Evolutionary conservation across 192 early-diverging fungal species (phyloP), one percentile per base, ranked within the genome.

Genomic region (Coemansia guatemalensis): DNA sequence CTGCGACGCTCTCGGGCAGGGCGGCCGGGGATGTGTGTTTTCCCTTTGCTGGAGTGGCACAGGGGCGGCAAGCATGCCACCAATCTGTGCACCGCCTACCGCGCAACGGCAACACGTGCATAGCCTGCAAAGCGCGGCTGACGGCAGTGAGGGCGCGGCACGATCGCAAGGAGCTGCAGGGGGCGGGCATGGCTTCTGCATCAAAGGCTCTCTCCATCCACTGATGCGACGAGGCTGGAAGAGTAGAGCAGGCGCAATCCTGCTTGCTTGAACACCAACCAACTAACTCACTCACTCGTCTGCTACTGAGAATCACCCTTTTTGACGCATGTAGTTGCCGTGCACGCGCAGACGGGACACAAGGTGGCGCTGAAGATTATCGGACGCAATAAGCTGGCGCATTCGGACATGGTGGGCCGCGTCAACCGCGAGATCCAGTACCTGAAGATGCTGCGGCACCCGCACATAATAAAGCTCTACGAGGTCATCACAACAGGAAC

Each of bases 391-490:
- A 91, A 92, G 70, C 93, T 99, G 29, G 89, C 91, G 21, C 95
- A 88, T 71, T 87, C 94, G 84, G 94, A 97, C 72, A 97, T 99
- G 97, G 89, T 93, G 33, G 90, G 90, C 7, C 83, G 97, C 30
- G 88, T 99, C 29, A 96, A 97, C 65, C 88, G 97, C 54, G 97
- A 99, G 85, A 96, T 99, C 78, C 95, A 95, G 71, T 97, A 95
- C 69, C 82, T 97, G 25, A 94, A 94, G 71, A 81, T 96, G 55
- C 83, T 99, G 27, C 87, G 95, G 60, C 97, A 99, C 71, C 94
- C 95, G 44, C 97, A 99, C 74, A 99, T 97, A 63, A 97, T 97
- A 79, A 99, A 99, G 83, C 84, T 99, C 81, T 95, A 99, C 83
- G 97, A 99, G 74, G 95, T 99, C 53, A 96, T 99, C 58, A 92